A percentile compares a stretch with the other conserved stretches of the same genome.
These are phyloP conservation scores for Sporothrix luriei DNA, from an alignment of 2,329 filamentous ascomycete genomes.

Conservation along the genomic window DNA sequence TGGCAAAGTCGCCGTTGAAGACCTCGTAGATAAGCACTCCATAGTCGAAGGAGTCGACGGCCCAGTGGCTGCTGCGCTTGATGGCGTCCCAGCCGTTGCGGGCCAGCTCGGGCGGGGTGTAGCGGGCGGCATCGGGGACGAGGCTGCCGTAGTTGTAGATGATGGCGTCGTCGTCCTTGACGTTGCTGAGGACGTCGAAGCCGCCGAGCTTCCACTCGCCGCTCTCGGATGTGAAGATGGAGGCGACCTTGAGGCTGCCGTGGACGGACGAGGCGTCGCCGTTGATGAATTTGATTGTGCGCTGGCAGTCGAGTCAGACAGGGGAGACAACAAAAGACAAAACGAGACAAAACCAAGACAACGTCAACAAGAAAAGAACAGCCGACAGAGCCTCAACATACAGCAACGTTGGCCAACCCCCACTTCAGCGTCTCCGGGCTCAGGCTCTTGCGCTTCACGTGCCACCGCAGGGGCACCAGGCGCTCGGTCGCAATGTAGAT, in stretches of 20 bases:
- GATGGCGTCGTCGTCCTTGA: constrained; percentile 93
- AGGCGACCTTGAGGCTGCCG: constrained; percentile 79
- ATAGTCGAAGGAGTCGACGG: constrained; percentile 84
- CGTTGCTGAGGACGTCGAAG: constrained; percentile 88
- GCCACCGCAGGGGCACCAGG: constrained; percentile 83
- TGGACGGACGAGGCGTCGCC: constrained; percentile 90
- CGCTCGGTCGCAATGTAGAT: constrained; percentile 97
- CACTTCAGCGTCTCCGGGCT: constrained; percentile 94
- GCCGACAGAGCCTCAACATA: constrained; percentile 43
- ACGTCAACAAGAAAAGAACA: not conserved
- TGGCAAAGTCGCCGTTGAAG: constrained; percentile 82
- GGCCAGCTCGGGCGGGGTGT: constrained; percentile 82
- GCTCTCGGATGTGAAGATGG: constrained; percentile 90
- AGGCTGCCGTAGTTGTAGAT: constrained; percentile 92
- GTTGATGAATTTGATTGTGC: constrained; percentile 95
- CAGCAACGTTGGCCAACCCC: constrained; percentile 85
- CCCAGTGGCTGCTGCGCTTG: constrained; percentile 77
- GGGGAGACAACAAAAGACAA: not conserved
- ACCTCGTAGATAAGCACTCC: constrained; percentile 84
- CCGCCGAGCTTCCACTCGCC: constrained; percentile 97
- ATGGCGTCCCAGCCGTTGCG: constrained; percentile 90
- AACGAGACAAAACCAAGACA: not conserved
- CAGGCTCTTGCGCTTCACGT: constrained; percentile 82
- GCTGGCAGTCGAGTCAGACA: constrained; percentile 50
- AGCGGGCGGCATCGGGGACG: constrained; percentile 80